A percentile compares a stretch with the other conserved stretches of the same genome.
These are phyloP conservation scores for Camellia japonica DNA, from an alignment of 148 eudicot species.

Conservation along the genomic window DNA sequence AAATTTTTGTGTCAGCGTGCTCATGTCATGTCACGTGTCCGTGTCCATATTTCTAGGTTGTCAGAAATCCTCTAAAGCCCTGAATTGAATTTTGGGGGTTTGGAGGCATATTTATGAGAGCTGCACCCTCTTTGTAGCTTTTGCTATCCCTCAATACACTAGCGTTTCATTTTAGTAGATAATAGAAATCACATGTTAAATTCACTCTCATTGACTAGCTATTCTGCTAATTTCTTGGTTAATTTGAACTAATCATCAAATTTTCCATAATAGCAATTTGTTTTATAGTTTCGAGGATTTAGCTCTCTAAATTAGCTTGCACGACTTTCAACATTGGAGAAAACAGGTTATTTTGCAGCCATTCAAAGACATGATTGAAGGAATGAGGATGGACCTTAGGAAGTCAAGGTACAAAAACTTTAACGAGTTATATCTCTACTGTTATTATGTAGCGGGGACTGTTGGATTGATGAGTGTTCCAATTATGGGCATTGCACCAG, in stretches of 20 bases:
- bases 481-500: conserved; percentile 89
- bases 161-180: not conserved
- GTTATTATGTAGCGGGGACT: conserved; percentile 97
- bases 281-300: not conserved
- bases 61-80: too few relatives aligned
- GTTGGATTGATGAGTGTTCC: conserved; percentile 98
- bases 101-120: too few relatives aligned
- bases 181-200: not conserved
- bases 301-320: not conserved
- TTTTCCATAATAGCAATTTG: not conserved
- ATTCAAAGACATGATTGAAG: conserved; percentile 97
- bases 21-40: too few relatives aligned
- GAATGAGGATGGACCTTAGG: conserved; percentile 88
- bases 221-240: not conserved
- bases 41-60: too few relatives aligned
- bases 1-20: too few relatives aligned
- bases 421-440: conserved; percentile 83
- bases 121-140: not conserved
- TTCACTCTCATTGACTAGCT: not conserved
- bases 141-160: too few relatives aligned
- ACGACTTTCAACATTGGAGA: not conserved
- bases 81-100: not conserved
- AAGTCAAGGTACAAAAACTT: conserved; percentile 88
- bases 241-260: not conserved
- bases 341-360: conserved; percentile 49